Conservation (phyloP, 257 asterid species). For the Forsythia suspensa region DNA sequence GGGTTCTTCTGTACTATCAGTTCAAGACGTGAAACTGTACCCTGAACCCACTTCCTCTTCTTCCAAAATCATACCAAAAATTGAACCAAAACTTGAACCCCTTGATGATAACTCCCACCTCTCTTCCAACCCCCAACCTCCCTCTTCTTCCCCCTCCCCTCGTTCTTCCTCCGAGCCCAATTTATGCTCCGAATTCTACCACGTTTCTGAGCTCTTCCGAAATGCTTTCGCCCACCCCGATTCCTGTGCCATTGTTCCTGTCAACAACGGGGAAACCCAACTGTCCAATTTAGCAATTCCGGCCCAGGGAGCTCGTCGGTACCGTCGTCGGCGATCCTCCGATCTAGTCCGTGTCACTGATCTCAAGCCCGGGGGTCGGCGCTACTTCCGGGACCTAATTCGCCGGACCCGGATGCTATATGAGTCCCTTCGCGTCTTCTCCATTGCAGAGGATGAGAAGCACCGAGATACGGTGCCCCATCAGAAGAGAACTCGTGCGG, state of each 20-base stretch:
- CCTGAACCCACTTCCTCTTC: constrained; percentile 23
- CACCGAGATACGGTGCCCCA: neutral
- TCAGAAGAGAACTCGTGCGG: constrained; percentile 50
- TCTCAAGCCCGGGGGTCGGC: constrained; percentile 19
- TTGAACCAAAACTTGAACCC: constrained; percentile 36
- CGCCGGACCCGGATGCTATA: constrained; percentile 22
- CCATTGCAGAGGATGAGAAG: constrained; percentile 16
- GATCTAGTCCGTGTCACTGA: constrained; percentile 53
- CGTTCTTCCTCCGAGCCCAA: constrained; percentile 18
- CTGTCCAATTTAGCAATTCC: constrained; percentile 22
- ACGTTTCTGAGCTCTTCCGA: constrained; percentile 47
- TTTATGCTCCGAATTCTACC: constrained; percentile 46
- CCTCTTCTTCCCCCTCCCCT: too few species aligned
- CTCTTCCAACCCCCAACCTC: neutral
- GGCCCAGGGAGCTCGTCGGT: constrained; percentile 19
- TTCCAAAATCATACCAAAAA: constrained; percentile 11
- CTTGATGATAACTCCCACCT: neutral
- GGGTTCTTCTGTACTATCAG: constrained; percentile 24
- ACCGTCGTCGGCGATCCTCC: constrained; percentile 37
- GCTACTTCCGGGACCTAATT: constrained; percentile 20
- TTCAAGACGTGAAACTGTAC: constrained; percentile 44
- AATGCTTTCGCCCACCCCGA: constrained; percentile 39
- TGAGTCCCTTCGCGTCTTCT: constrained; percentile 24
- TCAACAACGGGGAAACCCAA: constrained; percentile 32
- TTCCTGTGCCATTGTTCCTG: constrained; percentile 48